Evolutionary conservation across 371 early-diverging fungal species (phyloP).

Genomic region (Enterocytospora artemiae): DNA sequence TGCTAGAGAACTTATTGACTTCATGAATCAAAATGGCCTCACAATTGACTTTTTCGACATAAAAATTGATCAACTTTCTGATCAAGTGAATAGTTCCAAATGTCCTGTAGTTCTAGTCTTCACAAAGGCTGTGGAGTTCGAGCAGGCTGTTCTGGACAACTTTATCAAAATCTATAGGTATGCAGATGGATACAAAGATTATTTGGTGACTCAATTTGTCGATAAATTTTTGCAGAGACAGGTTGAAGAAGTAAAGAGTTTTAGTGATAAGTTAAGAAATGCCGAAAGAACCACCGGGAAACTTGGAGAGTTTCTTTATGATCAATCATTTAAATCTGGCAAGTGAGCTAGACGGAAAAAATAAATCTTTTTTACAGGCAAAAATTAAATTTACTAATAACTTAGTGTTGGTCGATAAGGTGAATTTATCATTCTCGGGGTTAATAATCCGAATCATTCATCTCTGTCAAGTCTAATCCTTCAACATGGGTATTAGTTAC

Average conservation of each 20-base stretch:
- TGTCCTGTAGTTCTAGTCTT: not conserved
- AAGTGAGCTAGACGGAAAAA: no score
- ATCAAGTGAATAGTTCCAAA: not conserved
- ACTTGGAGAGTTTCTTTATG: not conserved
- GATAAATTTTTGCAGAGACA: not conserved
- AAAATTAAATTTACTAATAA: no score
- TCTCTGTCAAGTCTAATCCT: constrained; percentile 39
- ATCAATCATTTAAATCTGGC: constrained; percentile 5
- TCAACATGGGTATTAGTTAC: constrained; percentile 59
- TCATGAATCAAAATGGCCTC: not conserved
- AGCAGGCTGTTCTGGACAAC: constrained; percentile 5
- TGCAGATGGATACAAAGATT: not conserved
- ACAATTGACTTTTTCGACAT: not conserved
- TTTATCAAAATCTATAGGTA: not conserved
- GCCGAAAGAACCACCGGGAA: not conserved
- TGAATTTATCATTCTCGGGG: no score
- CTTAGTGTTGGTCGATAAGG: no score
- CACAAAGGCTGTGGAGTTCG: not conserved
- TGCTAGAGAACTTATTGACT: not conserved
- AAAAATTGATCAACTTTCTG: not conserved
- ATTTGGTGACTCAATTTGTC: not conserved
- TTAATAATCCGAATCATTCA: constrained; percentile 30
- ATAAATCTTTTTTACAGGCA: no score
- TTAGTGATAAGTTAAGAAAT: not conserved
- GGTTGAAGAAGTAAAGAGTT: not conserved